Base-by-base conservation (phyloP, 1,284 basidiomycete species). In the Ceratobasidium sp. region DNA sequence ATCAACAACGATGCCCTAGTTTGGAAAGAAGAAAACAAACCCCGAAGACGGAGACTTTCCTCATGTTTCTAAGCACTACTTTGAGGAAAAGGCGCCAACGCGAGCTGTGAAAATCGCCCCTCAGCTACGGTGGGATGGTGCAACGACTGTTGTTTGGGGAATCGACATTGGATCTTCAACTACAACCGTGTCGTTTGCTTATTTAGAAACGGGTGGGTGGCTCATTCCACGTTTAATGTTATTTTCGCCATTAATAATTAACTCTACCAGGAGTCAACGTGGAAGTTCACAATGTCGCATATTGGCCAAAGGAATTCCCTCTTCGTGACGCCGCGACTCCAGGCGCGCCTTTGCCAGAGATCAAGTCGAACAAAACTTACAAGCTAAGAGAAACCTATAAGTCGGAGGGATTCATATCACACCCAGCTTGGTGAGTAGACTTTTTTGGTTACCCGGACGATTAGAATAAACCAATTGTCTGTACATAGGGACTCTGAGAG, bases 271-370 rank as follows among this genome's bases (percentile, higher is more conserved):
- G 46, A 14, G 28, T 18, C 8, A 18, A 46, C 38, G 62, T 50
- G 16, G 46, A 64, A 44, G 62, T 64, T 11, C 62, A 64, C 28
- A 64, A 64, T 64, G 50, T 64, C 23, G n/a, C 38, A 1, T 64
- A 64, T 46, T 64, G 62, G 62, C 62, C 62, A 1, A 64, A 64
- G n/a, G 62, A 46, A 21, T 64, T 64, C 30, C 62, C 62, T 9
- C 44, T 64, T 50, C 62, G 62, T 14, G 46, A 64, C 14, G 49
- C 62, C 11, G 26, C 35, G 11, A 30, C 57, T 16, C 14, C 32
- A 21, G 58, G 43, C n/a, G 6, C 23, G 8, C n/a, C n/a, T 18
- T 2, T 64, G 16, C 62, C 62, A 8, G 30, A 50, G 2, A 7
- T 26, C 28, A 50, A 64, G n/a, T n/a, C 58, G 23, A 50, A 2